Base-by-base conservation (phyloP, 441 rosid genomes). In the Rhodomyrtus psidioides region DNA sequence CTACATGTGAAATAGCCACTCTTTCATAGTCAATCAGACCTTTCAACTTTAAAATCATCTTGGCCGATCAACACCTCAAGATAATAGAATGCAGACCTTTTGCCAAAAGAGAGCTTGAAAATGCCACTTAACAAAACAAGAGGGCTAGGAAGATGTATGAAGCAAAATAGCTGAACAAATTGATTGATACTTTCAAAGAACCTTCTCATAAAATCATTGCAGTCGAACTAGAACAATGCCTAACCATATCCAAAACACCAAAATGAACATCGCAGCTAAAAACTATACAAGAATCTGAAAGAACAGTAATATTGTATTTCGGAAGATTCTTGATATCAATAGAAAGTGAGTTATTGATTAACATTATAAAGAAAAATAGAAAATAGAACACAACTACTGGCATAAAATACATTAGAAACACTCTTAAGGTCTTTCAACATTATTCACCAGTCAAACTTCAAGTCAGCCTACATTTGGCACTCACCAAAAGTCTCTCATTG, bases 401-500 rank as follows among this genome's bases (percentile, higher is more conserved):
- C 19, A 54, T 9, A 39, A 55, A 51, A 55, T 51, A 53, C 23
- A 84, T 55, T 16, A 53, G 58, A 86, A 30, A 23, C 28, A 49
- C 15, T 60, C 81, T 0, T 39, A 12, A 23, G 27, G 51, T 42
- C 27, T 74, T 74, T 74, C 0, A 2, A 74, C 5, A 0, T 74
- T 39, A 23, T 74, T 12, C 12, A 74, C 51, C 81, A 42, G 81
- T 30, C 81, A 44, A 39, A 62, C 57, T 62, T 81, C 24, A 49
- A 56, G 51, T 46, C 54, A 62, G n/a, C 24, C 12, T 70, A 53
- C 83, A 53, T 46, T 55, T 26, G 83, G 79, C 83, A 89, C 91
- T 81, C 86, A 94, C 99, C 94, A 90, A 92, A 97, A 89, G 87
- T 97, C 97, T 89, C 89, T 91, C 94, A 96, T 90, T 84, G 87